phyloP scores from a whole-genome alignment of 1,139 yeast species.

The Magnusiomyces ingens region DNA sequence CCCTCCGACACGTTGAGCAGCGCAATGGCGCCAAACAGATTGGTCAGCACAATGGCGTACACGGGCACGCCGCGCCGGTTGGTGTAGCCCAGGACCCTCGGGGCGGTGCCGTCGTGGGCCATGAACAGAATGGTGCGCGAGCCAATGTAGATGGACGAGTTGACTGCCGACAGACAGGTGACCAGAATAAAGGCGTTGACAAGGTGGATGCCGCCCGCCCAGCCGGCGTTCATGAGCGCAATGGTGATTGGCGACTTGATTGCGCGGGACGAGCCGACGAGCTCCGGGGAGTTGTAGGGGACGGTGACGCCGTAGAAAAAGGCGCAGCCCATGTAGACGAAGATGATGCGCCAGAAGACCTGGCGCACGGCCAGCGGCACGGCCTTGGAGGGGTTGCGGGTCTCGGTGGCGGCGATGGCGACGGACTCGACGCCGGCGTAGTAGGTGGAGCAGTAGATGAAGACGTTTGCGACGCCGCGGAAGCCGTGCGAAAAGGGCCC shows the following conservation, averaged over 20 bases:
- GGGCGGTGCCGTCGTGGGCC: slow-evolving; percentile 57
- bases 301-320: slow-evolving; percentile 77
- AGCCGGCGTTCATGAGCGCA: slow-evolving; percentile 62
- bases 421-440: slow-evolving; percentile 73
- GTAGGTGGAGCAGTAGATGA: slow-evolving; percentile 63
- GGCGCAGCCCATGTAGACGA: slow-evolving; percentile 73
- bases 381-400: slow-evolving; percentile 73
- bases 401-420: slow-evolving; percentile 86
- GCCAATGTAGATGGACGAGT: slow-evolving; percentile 61
- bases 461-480: slow-evolving; percentile 60
- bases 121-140: slow-evolving; percentile 56
- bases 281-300: slow-evolving; percentile 61
- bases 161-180: slow-evolving; percentile 64
- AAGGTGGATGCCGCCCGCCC: slow-evolving; percentile 60
- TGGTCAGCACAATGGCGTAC: slow-evolving; percentile 41
- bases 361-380: slow-evolving; percentile 82
- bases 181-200: slow-evolving; percentile 67
- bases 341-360: slow-evolving; percentile 69
- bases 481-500: slow-evolving; percentile 68
- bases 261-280: slow-evolving; percentile 36
- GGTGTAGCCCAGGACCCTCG: slow-evolving; percentile 46
- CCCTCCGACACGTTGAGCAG: slow-evolving; percentile 58
- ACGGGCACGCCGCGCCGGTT: slow-evolving; percentile 58
- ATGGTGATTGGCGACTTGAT: slow-evolving; percentile 70
- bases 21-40: slow-evolving; percentile 43